Evolutionary conservation across 805 yeast species (phyloP), one percentile per base, ranked within the genome.

Genomic region (Sugiyamaella floridensis): DNA sequence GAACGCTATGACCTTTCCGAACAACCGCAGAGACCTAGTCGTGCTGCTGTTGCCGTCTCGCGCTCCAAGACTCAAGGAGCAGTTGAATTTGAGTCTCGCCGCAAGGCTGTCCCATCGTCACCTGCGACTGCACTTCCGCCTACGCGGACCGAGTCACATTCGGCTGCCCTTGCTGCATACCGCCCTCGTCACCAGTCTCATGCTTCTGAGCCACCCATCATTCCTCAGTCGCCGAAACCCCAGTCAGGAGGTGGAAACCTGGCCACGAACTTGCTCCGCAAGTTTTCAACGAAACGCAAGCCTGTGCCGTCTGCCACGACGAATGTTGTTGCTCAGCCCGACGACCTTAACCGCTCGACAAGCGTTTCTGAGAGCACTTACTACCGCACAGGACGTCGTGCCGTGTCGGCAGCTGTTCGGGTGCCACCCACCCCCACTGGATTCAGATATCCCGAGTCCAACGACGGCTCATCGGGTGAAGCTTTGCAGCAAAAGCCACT

Each of bases 331-430:
- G 10, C 51, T 14, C 43, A 32, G 32, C 49, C 50, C 14, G 29
- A 26, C 43, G 18, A 43, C 18, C 45, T 50, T 28, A 53, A 53
- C 20, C 41, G 61, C 9, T 55, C 58, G 5, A 55, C 57, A 2
- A 51, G 56, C n/a, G 59, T 57, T 18, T 47, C 54, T 47, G 61
- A 58, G 26, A 54, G 57, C 43, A 41, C 59, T 12, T 50, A 57
- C 20, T 37, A 43, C 22, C 45, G 53, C 40, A 51, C 47, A 41
- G 54, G 42, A 48, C 43, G 55, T 53, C 29, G 47, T 53, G 16
- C 53, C 68, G 45, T 75, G 5, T 42, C 52, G 1, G 43, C 54
- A n/a, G 47, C 55, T 12, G 49, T 53, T 4, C 58, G 58, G 3
- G 58, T 54, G 11, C 51, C 52, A n/a, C 59, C 59, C 1, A 26